These are phyloP conservation scores for Solanum raphanifolium DNA, from an alignment of 257 asterid genomes.

Conservation along the genomic window DNA sequence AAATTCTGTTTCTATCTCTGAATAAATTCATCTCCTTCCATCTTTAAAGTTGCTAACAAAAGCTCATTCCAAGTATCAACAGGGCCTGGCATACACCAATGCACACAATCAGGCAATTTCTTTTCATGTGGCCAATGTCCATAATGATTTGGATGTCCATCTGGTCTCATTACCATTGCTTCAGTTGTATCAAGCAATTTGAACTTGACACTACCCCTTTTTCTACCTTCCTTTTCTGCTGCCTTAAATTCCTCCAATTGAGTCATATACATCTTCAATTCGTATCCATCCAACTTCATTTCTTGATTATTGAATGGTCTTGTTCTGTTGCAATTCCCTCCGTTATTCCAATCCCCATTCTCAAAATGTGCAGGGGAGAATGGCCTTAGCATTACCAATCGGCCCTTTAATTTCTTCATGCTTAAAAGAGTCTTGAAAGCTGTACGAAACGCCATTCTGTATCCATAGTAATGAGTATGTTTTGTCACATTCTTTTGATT, in stretches of 20 bases:
- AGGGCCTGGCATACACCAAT: conserved; percentile 29
- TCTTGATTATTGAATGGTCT: conserved; percentile 34
- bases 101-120: conserved; percentile 28
- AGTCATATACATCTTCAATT: conserved; percentile 28
- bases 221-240: conserved; percentile 18
- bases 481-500: conserved; percentile 23
- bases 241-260: conserved; percentile 44
- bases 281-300: conserved; percentile 24
- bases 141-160: conserved; percentile 53
- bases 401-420: conserved; percentile 5
- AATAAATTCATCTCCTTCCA: neutral
- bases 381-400: conserved; percentile 30
- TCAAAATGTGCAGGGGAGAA: conserved; percentile 58
- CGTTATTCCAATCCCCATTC: conserved; percentile 41
- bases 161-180: conserved; percentile 52
- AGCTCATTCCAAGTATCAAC: conserved; percentile 20
- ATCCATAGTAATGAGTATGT: conserved; percentile 20
- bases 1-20: neutral
- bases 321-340: conserved; percentile 44
- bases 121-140: conserved; percentile 58
- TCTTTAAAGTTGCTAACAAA: conserved; percentile 10
- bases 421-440: conserved; percentile 14
- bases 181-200: conserved; percentile 40
- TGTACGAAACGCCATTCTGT: conserved; percentile 39
- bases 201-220: conserved; percentile 14